Evolutionary conservation across 139 green algal species (phyloP), one percentile per base, ranked within the genome.

Genomic region (Ostreobium quekettii): DNA sequence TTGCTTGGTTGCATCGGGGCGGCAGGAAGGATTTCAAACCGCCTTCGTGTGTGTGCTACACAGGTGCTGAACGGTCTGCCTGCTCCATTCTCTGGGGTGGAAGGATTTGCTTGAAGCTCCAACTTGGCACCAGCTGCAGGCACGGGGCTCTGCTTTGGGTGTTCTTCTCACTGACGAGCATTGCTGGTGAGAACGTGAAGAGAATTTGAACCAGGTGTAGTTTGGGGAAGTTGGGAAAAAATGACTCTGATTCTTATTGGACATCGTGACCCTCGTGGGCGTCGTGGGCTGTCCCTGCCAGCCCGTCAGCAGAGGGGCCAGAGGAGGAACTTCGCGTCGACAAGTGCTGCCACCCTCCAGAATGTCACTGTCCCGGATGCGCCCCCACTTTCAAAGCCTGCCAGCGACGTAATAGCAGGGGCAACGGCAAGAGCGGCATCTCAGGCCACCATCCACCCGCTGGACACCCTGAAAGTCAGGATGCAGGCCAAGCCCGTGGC

Each of bases 401-500:
- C 78, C 35, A 86, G 61, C 29, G 90, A 96, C 58, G 86, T 95
- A 19, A 32, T 96, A 22, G 88, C 87, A 8, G 90, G 90, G 1
- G 89, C 89, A 0, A 73, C 95, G 22, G 90, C 90, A 4, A 78
- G 90, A 6, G 89, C 89, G 4, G 82, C 85, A 4, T 89, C 79
- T 4, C 90, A 96, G 80, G 78, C 72, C 66, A 95, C 88, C 47
- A 96, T 96, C 67, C 90, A 96, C 80, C 90, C 90, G 7, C 67
- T 96, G 28, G 90, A 96, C 73, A 96, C 90, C 3, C 79, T 96
- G 31, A 96, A 96, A 71, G 90, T 96, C 1, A 76, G 83, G 8
- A 77, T 91, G 80, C 86, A 91, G 67, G 15, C 48, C 30, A 70
- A 58, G n/a, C 38, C 49, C 4, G 63, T 58, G 29, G 46, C 7